phyloP scores from a whole-genome alignment of 163 green algal genomes.

The Scenedesmus sp. region DNA sequence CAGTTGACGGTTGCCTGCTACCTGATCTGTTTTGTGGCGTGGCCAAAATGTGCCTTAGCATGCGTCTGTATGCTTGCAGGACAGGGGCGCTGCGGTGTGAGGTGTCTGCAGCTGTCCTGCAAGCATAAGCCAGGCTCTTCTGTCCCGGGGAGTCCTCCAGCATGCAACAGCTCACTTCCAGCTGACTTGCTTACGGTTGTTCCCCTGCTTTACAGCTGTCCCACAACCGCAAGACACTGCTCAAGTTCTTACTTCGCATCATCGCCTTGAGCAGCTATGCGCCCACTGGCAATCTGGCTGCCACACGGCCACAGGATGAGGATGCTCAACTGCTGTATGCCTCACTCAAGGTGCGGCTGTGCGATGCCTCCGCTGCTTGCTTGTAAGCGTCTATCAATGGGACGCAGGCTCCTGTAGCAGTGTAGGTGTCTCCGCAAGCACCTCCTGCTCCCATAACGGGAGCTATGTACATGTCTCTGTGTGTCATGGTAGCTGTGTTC shows the following conservation, averaged over 20 bases:
- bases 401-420: background rate
- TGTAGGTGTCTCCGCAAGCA: no score
- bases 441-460: no score
- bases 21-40: background rate
- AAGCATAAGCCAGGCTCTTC: background rate
- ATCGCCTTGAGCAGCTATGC: conserved; percentile 86
- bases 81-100: background rate
- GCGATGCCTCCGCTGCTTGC: background rate
- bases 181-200: background rate
- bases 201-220: conserved; percentile 57
- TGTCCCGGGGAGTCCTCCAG: background rate
- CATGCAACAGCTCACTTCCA: background rate
- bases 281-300: conserved; percentile 59
- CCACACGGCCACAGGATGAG: conserved; percentile 57
- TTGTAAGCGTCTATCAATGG: background rate
- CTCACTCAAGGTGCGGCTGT: conserved; percentile 45
- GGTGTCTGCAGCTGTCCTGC: background rate
- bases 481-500: background rate
- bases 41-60: background rate
- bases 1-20: background rate
- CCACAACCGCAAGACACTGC: conserved; percentile 83
- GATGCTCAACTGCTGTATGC: conserved; percentile 56
- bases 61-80: background rate
- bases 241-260: conserved; percentile 92
- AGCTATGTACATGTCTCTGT: no score